Evolutionary conservation across 768 basidiomycete species (phyloP).

Genomic region (Hericium alpestre): DNA sequence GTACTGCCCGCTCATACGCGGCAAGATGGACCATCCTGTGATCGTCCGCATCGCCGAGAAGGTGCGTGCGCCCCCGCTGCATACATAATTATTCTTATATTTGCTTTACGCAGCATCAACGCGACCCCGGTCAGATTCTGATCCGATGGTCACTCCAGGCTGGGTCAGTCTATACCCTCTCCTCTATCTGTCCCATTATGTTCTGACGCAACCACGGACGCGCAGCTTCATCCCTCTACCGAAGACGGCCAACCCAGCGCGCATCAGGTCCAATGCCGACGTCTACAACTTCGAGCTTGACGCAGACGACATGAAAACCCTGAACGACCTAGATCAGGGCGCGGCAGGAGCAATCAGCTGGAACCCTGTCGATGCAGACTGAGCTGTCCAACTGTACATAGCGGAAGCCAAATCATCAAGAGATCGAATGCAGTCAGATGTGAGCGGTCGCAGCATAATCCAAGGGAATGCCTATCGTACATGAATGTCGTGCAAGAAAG

Average conservation of each 20-base stretch:
- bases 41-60: slow-evolving; percentile 47
- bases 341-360: slow-evolving; percentile 67
- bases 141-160: slow-evolving; percentile 87
- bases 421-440: no score
- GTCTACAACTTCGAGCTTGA: slow-evolving; percentile 68
- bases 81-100: background rate
- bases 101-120: slow-evolving; percentile 31
- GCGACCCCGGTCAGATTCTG: slow-evolving; percentile 74
- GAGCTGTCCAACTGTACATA: no score
- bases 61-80: slow-evolving; percentile 26
- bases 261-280: slow-evolving; percentile 65
- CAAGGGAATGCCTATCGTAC: no score
- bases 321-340: slow-evolving; percentile 67
- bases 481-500: no score
- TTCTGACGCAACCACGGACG: background rate
- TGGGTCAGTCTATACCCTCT: slow-evolving; percentile 35
- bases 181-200: background rate
- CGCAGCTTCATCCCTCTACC: slow-evolving; percentile 71
- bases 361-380: slow-evolving; percentile 59
- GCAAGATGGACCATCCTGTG: slow-evolving; percentile 33
- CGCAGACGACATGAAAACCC: slow-evolving; percentile 48
- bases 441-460: no score
- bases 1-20: slow-evolving; percentile 65
- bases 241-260: slow-evolving; percentile 63
- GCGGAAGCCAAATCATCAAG: no score